A percentile compares a stretch with the other conserved stretches of the same genome.
These are phyloP conservation scores for Solanum acaule DNA, from an alignment of 257 asterid species.

Conservation along the genomic window DNA sequence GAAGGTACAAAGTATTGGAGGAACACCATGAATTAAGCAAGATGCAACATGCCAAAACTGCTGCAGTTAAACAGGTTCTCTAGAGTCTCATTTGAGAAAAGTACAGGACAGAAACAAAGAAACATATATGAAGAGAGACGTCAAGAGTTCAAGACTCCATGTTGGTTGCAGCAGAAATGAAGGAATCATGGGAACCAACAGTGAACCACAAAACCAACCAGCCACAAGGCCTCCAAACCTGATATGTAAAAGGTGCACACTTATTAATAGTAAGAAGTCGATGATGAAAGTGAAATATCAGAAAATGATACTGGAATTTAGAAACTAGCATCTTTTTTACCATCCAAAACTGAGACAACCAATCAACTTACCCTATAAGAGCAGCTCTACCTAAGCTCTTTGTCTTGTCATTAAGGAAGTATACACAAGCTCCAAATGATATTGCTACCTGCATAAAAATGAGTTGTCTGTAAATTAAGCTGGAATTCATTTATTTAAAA, in stretches of 20 bases:
- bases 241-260: conserved; percentile 8
- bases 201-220: conserved; percentile 83
- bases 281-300: not conserved
- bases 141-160: conserved; percentile 86
- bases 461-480: not conserved
- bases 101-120: conserved; percentile 78
- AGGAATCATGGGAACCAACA: conserved; percentile 63
- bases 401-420: conserved; percentile 92
- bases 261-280: not conserved
- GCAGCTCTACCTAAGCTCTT: conserved; percentile 77
- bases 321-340: not conserved
- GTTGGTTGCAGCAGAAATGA: conserved; percentile 68
- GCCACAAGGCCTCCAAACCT: conserved; percentile 78
- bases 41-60: not conserved
- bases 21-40: not conserved
- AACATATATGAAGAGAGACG: conserved; percentile 66
- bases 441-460: conserved; percentile 61
- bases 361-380: conserved; percentile 62
- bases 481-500: not conserved
- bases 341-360: not conserved
- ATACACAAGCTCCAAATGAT: conserved; percentile 89
- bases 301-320: not conserved
- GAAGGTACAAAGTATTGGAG: not conserved
- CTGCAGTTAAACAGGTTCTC: not conserved
- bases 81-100: conserved; percentile 56